Base-by-base conservation (phyloP, 768 basidiomycete species). In the Podaxis rugospora region DNA sequence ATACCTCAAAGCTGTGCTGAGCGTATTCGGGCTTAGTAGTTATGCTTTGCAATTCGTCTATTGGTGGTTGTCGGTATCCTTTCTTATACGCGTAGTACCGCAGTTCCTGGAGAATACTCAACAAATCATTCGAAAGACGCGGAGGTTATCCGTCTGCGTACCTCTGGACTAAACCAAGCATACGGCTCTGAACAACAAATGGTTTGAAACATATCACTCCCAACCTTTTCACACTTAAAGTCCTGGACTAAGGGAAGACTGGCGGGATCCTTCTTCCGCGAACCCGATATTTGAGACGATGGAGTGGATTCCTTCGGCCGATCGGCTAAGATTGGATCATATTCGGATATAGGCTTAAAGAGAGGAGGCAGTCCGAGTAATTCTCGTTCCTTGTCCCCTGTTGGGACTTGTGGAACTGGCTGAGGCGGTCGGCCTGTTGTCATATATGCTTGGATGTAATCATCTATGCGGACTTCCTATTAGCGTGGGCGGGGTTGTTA, bases 381-480 rank as follows among this genome's bases (percentile, higher is more conserved):
- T 10, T 70, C 63, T 7, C 86, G 80, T 39, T 76, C 75, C n/a
- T 59, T 65, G 1, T 76, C 73, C 18, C 74, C 76, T n/a, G 74
- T 69, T 0, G 86, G 86, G 2, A 75, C 68, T 55, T 72, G 75
- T 0, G 84, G 81, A 39, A 75, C 77, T 7, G 85, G 83, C 14
- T 55, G 65, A 3, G 86, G 86, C 4, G 81, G 76, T 42, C 71
- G 66, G 14, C 81, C 78, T 0, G 82, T 83, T 0, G 76, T 63
- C 28, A 64, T 68, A 65, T 83, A 86, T 0, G 81, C 76, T 21
- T 69, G 70, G 28, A 85, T 63, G 64, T 88, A 88, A 67, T 86
- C 86, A 39, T 77, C 72, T 4, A 78, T 64, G 40, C 86, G 81
- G 25, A 77, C 70, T 74, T 88, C 86, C 86, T 88, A 66, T 63